Evolutionary conservation across 371 early-diverging fungal genomes (phyloP).

Genomic region (Mucor indicus): DNA sequence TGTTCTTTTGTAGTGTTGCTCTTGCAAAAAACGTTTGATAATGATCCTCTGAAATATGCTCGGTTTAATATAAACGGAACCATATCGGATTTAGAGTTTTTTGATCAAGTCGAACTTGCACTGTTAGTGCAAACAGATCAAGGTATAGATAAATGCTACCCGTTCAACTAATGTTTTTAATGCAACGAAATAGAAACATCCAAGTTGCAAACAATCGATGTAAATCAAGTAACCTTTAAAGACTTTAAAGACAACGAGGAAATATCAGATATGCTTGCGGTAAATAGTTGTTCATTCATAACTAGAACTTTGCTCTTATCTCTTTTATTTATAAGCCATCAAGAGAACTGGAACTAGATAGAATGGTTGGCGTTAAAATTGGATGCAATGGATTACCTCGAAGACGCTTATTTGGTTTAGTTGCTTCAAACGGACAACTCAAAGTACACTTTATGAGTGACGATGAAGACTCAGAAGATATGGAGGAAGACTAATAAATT

Average conservation of each 20-base stretch:
- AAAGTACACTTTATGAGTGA: slow-evolving; percentile 12
- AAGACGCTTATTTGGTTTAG: slow-evolving; percentile 13
- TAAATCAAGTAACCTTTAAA: no score
- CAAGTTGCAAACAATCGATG: slow-evolving; percentile 1
- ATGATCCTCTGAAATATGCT: slow-evolving; percentile 1
- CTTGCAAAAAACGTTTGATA: slow-evolving; percentile 2
- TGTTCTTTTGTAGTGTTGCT: no score
- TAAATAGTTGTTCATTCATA: no score
- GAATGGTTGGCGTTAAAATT: slow-evolving; percentile 14
- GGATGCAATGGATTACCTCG: slow-evolving; percentile 19
- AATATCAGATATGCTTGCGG: no score
- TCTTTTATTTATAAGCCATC: neutral
- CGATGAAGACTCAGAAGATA: neutral
- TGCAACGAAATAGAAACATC: slow-evolving; percentile 5
- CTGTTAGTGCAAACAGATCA: slow-evolving; percentile 6
- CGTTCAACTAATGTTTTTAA: no score
- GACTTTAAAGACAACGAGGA: no score
- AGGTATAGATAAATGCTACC: slow-evolving; percentile 1
- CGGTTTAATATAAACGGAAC: neutral
- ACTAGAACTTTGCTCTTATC: neutral
- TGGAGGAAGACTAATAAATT: neutral
- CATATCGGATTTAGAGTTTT: slow-evolving; percentile 21
- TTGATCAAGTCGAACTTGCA: slow-evolving; percentile 20
- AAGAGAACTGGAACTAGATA: neutral
- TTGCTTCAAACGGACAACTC: slow-evolving; percentile 9